Conservation (phyloP, 1,284 basidiomycete species). For the Lentinula novae-zelandiae region DNA sequence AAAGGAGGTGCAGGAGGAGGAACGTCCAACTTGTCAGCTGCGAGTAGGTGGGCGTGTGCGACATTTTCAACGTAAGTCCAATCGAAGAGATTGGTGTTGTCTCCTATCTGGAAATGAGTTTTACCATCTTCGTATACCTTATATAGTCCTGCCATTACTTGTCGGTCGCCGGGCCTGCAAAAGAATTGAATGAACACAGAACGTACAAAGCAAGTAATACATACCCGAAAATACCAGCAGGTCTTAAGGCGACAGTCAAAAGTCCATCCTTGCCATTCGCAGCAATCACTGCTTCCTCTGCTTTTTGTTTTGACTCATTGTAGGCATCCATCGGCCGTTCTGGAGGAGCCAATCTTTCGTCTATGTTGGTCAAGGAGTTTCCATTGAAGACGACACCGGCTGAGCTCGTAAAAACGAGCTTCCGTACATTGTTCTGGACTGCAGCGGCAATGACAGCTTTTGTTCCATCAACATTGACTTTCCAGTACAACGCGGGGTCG, state of each 20-base stretch:
- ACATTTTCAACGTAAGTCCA: conserved; percentile 98
- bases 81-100: conserved; percentile 93
- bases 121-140: conserved; percentile 80
- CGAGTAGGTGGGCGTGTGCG: conserved; percentile 92
- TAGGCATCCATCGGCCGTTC: conserved; percentile 85
- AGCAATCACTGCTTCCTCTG: conserved; percentile 79
- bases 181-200: conserved; percentile 2
- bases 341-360: conserved; percentile 85
- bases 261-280: conserved; percentile 85
- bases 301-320: conserved; percentile 94
- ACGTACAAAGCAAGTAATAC: conserved; percentile 20
- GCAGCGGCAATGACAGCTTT: conserved; percentile 83
- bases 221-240: conserved; percentile 96
- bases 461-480: conserved; percentile 95
- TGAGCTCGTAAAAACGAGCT: conserved; percentile 94
- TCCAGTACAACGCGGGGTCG: conserved; percentile 77
- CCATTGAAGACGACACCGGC: conserved; percentile 94
- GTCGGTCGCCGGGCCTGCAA: conserved; percentile 84
- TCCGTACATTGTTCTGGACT: conserved; percentile 66
- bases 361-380: conserved; percentile 76
- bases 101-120: conserved; percentile 91
- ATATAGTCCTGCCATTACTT: conserved; percentile 80
- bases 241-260: conserved; percentile 87
- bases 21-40: conserved; percentile 77
- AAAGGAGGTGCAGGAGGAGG: conserved; percentile 37